These are phyloP conservation scores for Entrophospora sp. DNA, from an alignment of 192 early-diverging fungal genomes.

Conservation along the genomic window DNA sequence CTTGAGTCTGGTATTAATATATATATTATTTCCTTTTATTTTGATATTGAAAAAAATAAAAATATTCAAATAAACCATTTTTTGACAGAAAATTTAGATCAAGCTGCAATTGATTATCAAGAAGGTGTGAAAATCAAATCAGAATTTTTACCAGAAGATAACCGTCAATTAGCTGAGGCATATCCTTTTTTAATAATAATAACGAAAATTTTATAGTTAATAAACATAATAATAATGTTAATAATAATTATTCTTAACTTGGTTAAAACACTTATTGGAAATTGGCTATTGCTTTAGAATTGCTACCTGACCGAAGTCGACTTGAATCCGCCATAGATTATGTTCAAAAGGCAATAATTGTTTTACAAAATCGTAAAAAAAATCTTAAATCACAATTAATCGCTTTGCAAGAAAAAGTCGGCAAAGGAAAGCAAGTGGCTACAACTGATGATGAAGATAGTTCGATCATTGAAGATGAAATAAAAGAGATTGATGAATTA, in stretches of 20 bases:
- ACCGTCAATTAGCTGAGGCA: slow-evolving; percentile 58
- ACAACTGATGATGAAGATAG: slow-evolving; percentile 23
- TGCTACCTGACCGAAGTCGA: slow-evolving; percentile 30
- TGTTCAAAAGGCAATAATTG: slow-evolving; percentile 42
- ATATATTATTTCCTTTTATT: neutral
- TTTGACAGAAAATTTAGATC: slow-evolving; percentile 50
- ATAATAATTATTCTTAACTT: neutral
- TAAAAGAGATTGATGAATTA: slow-evolving; percentile 49
- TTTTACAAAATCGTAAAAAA: slow-evolving; percentile 40
- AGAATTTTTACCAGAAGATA: slow-evolving; percentile 31
- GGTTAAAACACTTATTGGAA: slow-evolving; percentile 43
- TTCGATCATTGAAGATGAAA: slow-evolving; percentile 38
- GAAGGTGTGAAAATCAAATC: slow-evolving; percentile 47
- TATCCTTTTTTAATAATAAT: neutral
- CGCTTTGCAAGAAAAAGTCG: slow-evolving; percentile 15
- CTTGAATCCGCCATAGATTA: slow-evolving; percentile 44
- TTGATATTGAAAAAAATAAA: neutral
- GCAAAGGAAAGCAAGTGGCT: slow-evolving; percentile 36
- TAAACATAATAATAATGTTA: no score
- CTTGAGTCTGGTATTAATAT: slow-evolving; percentile 61
- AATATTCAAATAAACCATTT: no score
- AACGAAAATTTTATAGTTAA: no score
- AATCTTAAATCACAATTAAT: slow-evolving; percentile 28
- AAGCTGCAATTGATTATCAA: slow-evolving; percentile 51
- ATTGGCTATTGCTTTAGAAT: slow-evolving; percentile 57